phyloP scores from a whole-genome alignment of 2,329 filamentous ascomycete species.

The Fragosphaeria purpurea region DNA sequence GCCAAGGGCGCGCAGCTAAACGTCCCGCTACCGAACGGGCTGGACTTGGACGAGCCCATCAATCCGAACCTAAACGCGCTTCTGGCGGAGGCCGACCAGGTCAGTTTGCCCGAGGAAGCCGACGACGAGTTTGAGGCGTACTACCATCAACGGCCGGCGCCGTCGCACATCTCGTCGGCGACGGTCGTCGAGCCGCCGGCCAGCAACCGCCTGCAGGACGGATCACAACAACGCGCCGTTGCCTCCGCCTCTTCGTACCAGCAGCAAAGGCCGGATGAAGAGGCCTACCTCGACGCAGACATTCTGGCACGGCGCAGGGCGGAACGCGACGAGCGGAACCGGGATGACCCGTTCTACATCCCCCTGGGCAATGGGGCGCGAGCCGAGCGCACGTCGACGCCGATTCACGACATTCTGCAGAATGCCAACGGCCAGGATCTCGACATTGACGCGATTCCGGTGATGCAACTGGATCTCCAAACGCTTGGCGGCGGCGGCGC shows the following conservation, averaged over 20 bases:
- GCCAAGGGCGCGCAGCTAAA: slow-evolving; percentile 73
- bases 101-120: slow-evolving; percentile 29
- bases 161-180: slow-evolving; percentile 39
- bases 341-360: slow-evolving; percentile 95
- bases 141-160: slow-evolving; percentile 47
- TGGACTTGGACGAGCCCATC: slow-evolving; percentile 75
- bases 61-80: slow-evolving; percentile 63
- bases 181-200: slow-evolving; percentile 38
- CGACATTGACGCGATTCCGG: slow-evolving; percentile 90
- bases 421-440: slow-evolving; percentile 66
- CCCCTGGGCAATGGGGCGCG: slow-evolving; percentile 21
- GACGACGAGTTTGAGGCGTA: slow-evolving; percentile 59
- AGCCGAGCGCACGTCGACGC: slow-evolving; percentile 56
- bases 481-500: slow-evolving; percentile 28
- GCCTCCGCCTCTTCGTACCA: slow-evolving; percentile 10
- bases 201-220: slow-evolving; percentile 40
- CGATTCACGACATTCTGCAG: slow-evolving; percentile 66
- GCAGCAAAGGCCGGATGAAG: slow-evolving; percentile 35
- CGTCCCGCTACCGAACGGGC: slow-evolving; percentile 64
- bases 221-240: slow-evolving; percentile 29
- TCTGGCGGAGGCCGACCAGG: slow-evolving; percentile 47
- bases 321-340: slow-evolving; percentile 72
- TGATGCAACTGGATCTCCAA: slow-evolving; percentile 81
- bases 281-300: slow-evolving; percentile 61
- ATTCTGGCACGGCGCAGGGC: slow-evolving; percentile 64